Evolutionary conservation across 2,329 filamentous ascomycete genomes (phyloP), one percentile per base, ranked within the genome.

Genomic region (Arthrobotrys musiformis): DNA sequence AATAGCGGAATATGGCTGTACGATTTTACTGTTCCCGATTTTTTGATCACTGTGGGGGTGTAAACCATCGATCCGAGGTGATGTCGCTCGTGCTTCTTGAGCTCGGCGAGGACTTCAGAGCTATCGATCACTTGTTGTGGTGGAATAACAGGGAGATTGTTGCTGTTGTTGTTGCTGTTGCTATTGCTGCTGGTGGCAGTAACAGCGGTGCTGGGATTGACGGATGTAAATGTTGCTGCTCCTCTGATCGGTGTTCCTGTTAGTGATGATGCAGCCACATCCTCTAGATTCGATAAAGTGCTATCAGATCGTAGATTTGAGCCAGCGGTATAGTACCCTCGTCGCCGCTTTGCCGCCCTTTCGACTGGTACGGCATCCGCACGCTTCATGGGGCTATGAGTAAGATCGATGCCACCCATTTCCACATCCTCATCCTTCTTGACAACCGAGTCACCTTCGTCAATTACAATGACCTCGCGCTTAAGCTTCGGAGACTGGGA

Each of bases 1-100:
- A 94, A 92, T 77, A 89, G 88, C 0, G 94, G 94, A 0, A 97
- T 86, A 0, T 92, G 64, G 17, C 78, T 76, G 9, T 81, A 79
- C 4, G 91, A 64, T 88, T 90, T 0, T 92, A 93, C 28, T 85
- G 88, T 74, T 64, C 79, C 81, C 81, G 81, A 79, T 56, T 80
- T 81, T 17, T 79, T 79, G 0, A 77, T 66, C 8, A 78, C 52
- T 13, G 79, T 80, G 19, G 79, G 80, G 13, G 80, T 78, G 28
- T 81, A 81, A n/a, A 81, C 79, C 69, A 79, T 78, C 22, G 79
- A 81, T 40, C 80, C 80, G 4, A 81, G 70, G 50, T 81, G 80
- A 46, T 80, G 75, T 6, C 80, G 78, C 13, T 80, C 79, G 48
- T 79, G 79, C 3, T 78, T 63, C 11, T 75, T 68, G 13, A 81